Percentiles rank a stretch among this genome's conserved stretches.
phyloP scores from a whole-genome alignment of 257 asterid genomes.

The Thymus quinquecostatus region DNA sequence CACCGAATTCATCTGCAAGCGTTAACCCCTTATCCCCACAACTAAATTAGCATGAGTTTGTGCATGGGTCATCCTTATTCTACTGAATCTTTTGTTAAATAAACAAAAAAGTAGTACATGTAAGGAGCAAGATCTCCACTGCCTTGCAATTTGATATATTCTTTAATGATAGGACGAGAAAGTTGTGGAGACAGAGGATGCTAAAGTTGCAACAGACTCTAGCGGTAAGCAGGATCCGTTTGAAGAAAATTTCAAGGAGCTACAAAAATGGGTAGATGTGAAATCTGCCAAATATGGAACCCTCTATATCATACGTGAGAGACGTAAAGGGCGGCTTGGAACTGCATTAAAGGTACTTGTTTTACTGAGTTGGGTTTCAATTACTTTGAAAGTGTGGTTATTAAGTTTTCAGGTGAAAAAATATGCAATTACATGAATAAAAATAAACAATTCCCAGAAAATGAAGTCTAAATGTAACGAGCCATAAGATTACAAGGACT shows the following conservation, averaged over 20 bases:
- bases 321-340: conserved; percentile 78
- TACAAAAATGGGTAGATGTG: conserved; percentile 83
- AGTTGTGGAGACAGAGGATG: conserved; percentile 41
- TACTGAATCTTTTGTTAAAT: neutral
- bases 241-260: conserved; percentile 88
- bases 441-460: conserved; percentile 6
- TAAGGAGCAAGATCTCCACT: neutral
- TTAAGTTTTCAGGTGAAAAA: neutral
- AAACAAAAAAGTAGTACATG: neutral
- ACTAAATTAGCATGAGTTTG: conserved; percentile 15
- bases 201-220: conserved; percentile 47
- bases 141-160: neutral
- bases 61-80: neutral
- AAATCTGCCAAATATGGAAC: conserved; percentile 74
- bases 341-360: conserved; percentile 78
- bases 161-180: conserved; percentile 41
- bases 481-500: neutral
- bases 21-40: conserved; percentile 1
- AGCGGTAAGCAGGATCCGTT: conserved; percentile 51
- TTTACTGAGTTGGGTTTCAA: conserved; percentile 12
- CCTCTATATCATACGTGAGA: conserved; percentile 69
- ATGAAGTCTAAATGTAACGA: neutral
- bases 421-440: conserved; percentile 12
- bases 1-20: conserved; percentile 1
- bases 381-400: neutral